Percentiles rank a stretch among this genome's conserved stretches.
These are phyloP conservation scores for Hippophae gyantsensis DNA, from an alignment of 306 rosid genomes.

Conservation along the genomic window DNA sequence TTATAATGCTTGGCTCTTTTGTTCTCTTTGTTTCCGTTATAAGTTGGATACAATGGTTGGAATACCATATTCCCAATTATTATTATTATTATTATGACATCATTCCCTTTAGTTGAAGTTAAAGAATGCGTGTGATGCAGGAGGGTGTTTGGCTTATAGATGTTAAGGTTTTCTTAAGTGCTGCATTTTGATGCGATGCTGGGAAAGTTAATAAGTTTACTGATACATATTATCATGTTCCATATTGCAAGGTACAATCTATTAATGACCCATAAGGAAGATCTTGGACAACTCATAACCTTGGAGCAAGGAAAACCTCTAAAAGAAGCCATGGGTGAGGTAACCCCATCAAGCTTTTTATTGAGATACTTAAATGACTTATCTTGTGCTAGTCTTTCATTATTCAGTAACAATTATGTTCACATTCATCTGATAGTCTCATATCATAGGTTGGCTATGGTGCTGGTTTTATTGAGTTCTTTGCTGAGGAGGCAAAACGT, in stretches of 20 bases:
- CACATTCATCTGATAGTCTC: conserved; percentile 14
- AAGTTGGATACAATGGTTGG: no score
- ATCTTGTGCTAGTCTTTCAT: conserved; percentile 2
- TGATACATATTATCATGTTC: conserved; percentile 14
- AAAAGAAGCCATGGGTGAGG: conserved; percentile 89
- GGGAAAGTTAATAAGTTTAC: conserved; percentile 4
- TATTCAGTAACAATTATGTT: conserved; percentile 7
- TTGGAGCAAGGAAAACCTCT: conserved; percentile 98
- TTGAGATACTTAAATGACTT: conserved; percentile 10
- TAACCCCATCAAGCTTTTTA: conserved; percentile 22
- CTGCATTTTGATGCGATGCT: conserved; percentile 5
- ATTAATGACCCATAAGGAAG: conserved; percentile 64
- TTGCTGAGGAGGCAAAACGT: conserved; percentile 90
- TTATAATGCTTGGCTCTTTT: no score
- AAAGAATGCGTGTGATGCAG: not conserved
- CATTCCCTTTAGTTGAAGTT: no score
- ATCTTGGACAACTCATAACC: conserved; percentile 83
- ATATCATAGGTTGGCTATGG: conserved; percentile 57
- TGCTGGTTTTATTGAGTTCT: conserved; percentile 82
- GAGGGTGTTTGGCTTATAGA: conserved; percentile 6
- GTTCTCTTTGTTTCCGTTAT: no score
- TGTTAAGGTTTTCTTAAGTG: conserved; percentile 7
- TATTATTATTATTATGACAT: no score
- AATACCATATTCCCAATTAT: no score
- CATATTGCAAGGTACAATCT: conserved; percentile 63